Conservation (phyloP, 208 protist species). For the Acanthamoeba divionensis region DNA sequence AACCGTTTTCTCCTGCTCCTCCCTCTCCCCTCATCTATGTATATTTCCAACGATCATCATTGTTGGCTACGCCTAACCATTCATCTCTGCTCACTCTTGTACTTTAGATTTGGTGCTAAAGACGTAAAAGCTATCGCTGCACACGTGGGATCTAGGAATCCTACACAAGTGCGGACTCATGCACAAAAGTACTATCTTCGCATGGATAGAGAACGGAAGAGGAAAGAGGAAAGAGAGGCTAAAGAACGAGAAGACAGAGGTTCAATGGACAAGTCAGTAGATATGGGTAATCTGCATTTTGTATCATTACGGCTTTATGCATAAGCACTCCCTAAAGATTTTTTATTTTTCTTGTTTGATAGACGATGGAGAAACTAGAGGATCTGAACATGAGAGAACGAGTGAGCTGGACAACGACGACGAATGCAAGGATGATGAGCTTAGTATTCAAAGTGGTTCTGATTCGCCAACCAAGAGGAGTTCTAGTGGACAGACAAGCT, state of each 20-base stretch:
- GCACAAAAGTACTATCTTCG: constrained; percentile 72
- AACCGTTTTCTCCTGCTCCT: background rate
- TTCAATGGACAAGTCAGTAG: background rate
- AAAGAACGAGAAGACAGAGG: background rate
- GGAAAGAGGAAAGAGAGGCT: constrained; percentile 37
- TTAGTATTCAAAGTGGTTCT: background rate
- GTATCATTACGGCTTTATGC: background rate
- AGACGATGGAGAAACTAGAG: background rate
- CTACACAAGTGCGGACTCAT: constrained; percentile 73
- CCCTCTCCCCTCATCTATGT: no score
- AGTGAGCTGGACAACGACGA: background rate
- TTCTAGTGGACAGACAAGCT: no score
- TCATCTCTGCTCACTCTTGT: no score
- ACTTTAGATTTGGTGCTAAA: constrained; percentile 65
- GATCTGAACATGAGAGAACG: background rate
- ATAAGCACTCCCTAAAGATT: background rate
- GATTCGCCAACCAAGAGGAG: background rate
- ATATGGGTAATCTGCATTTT: background rate
- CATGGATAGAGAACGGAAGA: constrained; percentile 54
- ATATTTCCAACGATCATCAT: no score
- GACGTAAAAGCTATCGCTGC: constrained; percentile 69
- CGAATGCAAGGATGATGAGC: background rate
- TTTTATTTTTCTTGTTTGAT: background rate
- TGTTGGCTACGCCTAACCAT: no score
- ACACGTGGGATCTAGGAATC: constrained; percentile 63